Base-by-base conservation (phyloP, 139 green algal genomes). In the Chlorella sp. region DNA sequence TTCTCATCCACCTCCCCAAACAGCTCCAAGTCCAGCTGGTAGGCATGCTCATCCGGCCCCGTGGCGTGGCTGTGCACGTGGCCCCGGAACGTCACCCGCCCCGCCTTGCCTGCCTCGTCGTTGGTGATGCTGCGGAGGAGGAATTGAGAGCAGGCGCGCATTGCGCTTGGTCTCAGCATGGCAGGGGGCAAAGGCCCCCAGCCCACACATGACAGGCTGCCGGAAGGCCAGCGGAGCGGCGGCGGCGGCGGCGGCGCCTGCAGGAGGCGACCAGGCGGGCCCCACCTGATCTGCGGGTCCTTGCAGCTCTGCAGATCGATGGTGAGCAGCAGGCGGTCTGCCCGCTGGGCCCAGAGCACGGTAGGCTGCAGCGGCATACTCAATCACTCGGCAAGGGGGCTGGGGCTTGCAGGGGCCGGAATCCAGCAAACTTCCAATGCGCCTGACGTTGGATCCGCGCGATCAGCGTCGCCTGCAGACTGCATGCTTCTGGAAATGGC, bases 291-390 rank as follows among this genome's bases (percentile, higher is more conserved):
- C 76, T 76, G 74, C 51, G 75, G 75, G 20, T 87, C 82, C n/a
- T 86, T 81, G 78, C 87, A 90, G 36, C 95, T 90, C 73, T 96
- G 92, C 38, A 96, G 78, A 60, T 97, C 94, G 56, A 97, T 93
- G 17, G 94, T 96, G 16, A 97, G 30, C 62, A 92, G 95, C 32
- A 97, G 69, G 28, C 88, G 83, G 75, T 96, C 93, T 34, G 87
- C 91, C 8, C 92, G 86, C 85, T 97, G 94, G 0, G 93, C 92
- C 94, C 94, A 97, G 26, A 91, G 62, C 5, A 96, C 89, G 4
- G 89, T 91, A 9, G 94, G 93, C 22, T 40, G 56, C 3, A 77
- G 70, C 43, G 30, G 72, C 46, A 41, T 78, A 13, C 11, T 1
- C 7, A 34, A 73, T 73, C 65, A 73, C 20, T 44, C 22, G 34